These are phyloP conservation scores for Scutellaria galericulata DNA, from an alignment of 257 asterid genomes.

Conservation along the genomic window DNA sequence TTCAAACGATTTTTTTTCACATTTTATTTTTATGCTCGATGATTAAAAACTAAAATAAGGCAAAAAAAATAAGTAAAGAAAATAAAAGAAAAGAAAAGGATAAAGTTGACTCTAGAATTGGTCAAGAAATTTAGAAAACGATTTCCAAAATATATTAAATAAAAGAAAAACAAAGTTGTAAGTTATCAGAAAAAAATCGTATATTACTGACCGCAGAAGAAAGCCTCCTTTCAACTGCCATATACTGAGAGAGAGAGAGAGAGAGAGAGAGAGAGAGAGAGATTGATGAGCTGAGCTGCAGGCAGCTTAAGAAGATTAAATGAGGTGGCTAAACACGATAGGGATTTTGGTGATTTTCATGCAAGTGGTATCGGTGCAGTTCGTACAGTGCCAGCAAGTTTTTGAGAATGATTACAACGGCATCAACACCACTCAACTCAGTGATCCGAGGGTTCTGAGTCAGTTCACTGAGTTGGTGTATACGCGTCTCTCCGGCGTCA, in stretches of 20 bases:
- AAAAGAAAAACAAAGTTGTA: not conserved
- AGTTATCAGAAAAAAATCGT: not conserved
- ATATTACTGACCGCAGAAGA: too few relatives aligned
- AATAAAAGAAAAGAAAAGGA: too few relatives aligned
- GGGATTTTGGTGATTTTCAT: not conserved
- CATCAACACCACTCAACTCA: constrained; percentile 40
- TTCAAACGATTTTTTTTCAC: too few relatives aligned
- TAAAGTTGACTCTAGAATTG: constrained; percentile 28
- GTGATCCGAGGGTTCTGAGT: constrained; percentile 42
- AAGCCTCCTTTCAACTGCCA: too few relatives aligned
- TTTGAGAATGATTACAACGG: constrained; percentile 32
- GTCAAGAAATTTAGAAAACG: constrained; percentile 28
- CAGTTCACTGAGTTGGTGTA: constrained; percentile 51
- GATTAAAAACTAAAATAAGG: not conserved
- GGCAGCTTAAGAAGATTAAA: not conserved
- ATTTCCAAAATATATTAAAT: not conserved
- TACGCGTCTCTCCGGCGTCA: constrained; percentile 49
- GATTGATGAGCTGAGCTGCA: constrained; percentile 13
- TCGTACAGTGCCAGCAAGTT: constrained; percentile 54
- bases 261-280: not conserved
- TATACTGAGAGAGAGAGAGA: not conserved
- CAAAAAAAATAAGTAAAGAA: not conserved
- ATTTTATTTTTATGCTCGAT: too few relatives aligned
- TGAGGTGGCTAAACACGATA: constrained; percentile 17
- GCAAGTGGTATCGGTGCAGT: constrained; percentile 33